Base-by-base conservation (phyloP, 2,329 filamentous ascomycete species). In the Lizonia empirigonia region DNA sequence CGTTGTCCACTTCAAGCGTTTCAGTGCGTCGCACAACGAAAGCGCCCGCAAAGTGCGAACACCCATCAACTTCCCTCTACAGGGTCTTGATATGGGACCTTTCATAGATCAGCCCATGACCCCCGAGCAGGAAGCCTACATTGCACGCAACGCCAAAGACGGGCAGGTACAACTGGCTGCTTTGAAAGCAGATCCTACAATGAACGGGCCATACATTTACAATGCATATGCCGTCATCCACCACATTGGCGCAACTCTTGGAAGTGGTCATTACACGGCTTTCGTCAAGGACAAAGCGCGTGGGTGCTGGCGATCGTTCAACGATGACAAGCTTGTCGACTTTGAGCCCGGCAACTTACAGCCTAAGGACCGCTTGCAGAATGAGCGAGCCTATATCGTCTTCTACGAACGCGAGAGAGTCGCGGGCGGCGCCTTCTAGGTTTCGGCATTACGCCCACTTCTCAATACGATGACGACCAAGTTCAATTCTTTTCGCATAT, bases 191-290 rank as follows among this genome's bases (percentile, higher is more conserved):
- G 76, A 77, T 39, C 65, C 70, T 1, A 68, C 69, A 1, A 78
- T 78, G 73, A 76, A 73, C 12, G 74, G 75, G 1, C 87, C 89
- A 0, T 91, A 89, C 66, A 76, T 79, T 5, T 99, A 97, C 72
- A 88, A 96, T 67, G 87, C 89, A 44, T 97, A 96, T 69, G 93
- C 87, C 2, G 88, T 97, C 6, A 84, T 95, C 45, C 81, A 89
- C 55, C 92, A 97, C 70, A 74, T 83, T 4, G 92, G 92, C 18
- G 76, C 76, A 1, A 85, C 80, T 1, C 78, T 89, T 44, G 82
- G 84, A 29, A 84, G 83, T 41, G 92, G 92, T 0, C 92, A 97
- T 73, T 97, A 97, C 71, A 86, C 87, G 44, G 82, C 86, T 3
- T 85, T 88, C 22, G 76, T 76, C 35, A 77, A 74, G 47, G 78